phyloP scores from a whole-genome alignment of 2,329 filamentous ascomycete species.

The Leptoxyphium fumago region DNA sequence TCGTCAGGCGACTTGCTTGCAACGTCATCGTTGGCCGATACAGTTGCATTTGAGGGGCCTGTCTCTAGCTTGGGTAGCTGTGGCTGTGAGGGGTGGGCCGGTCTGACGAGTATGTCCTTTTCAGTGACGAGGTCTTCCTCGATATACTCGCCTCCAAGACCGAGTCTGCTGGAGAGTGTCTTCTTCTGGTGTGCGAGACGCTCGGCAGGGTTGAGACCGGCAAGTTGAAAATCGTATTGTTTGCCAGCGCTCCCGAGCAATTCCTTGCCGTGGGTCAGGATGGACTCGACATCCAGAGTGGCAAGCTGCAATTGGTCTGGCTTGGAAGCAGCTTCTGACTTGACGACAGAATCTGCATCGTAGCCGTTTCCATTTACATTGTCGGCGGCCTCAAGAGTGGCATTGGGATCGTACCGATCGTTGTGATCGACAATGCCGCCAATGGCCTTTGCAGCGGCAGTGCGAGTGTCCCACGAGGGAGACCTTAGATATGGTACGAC shows the following conservation, averaged over 20 bases:
- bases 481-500: conserved; percentile 92
- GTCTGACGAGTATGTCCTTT: conserved; percentile 40
- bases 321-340: conserved; percentile 18
- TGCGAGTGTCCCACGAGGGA: conserved; percentile 93
- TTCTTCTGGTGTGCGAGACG: conserved; percentile 81
- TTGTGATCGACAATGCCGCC: conserved; percentile 89
- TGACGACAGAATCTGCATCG: conserved; percentile 29
- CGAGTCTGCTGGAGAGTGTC: conserved; percentile 66
- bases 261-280: conserved; percentile 72
- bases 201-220: conserved; percentile 64
- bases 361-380: conserved; percentile 23
- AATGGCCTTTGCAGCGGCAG: conserved; percentile 82
- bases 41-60: conserved; percentile 30
- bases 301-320: conserved; percentile 58
- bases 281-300: conserved; percentile 59
- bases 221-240: conserved; percentile 71
- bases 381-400: conserved; percentile 15
- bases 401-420: conserved; percentile 67
- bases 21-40: conserved; percentile 7
- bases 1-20: conserved; percentile 18
- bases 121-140: conserved; percentile 69
- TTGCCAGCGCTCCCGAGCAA: conserved; percentile 68
- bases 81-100: conserved; percentile 22
- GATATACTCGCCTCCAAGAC: conserved; percentile 68
- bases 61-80: conserved; percentile 37